Conservation (phyloP, 306 rosid genomes). For the Pueraria montana region DNA sequence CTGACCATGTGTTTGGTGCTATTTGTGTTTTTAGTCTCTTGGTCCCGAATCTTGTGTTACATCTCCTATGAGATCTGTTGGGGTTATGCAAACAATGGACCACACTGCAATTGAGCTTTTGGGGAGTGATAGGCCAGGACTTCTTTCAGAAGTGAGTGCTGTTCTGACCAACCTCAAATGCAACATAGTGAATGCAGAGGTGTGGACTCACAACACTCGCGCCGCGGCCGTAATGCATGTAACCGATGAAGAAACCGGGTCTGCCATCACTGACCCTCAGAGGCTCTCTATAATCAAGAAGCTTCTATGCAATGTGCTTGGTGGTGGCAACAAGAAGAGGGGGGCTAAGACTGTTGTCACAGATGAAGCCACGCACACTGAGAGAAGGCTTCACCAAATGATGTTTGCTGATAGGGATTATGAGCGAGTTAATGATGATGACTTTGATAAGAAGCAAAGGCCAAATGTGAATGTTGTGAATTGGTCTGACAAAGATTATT, state of each 20-base stretch:
- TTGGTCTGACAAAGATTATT: conserved; percentile 87
- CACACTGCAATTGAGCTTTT: conserved; percentile 83
- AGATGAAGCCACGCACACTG: conserved; percentile 78
- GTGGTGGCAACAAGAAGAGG: conserved; percentile 76
- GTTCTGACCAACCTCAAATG: conserved; percentile 85
- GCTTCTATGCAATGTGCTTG: conserved; percentile 86
- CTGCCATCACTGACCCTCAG: conserved; percentile 71
- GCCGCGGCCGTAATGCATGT: conserved; percentile 90
- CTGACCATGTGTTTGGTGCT: conserved; percentile 7
- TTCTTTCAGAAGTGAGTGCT: conserved; percentile 90
- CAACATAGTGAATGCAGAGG: conserved; percentile 85
- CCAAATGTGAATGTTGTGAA: conserved; percentile 87
- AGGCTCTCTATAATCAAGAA: conserved; percentile 73
- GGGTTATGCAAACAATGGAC: conserved; percentile 74
- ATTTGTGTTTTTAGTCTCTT: conserved; percentile 69
- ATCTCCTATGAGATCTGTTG: conserved; percentile 80
- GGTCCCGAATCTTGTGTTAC: conserved; percentile 85
- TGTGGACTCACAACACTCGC: conserved; percentile 93
- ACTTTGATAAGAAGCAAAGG: conserved; percentile 69
- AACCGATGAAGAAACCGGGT: conserved; percentile 67
- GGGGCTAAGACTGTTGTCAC: conserved; percentile 84
- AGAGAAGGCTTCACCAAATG: conserved; percentile 96
- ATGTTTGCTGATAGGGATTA: conserved; percentile 97
- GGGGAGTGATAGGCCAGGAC: conserved; percentile 92
- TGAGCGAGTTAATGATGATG: conserved; percentile 62